Conservation (phyloP, 352 stramenopile species). For the Globisporangium uncinulatum region DNA sequence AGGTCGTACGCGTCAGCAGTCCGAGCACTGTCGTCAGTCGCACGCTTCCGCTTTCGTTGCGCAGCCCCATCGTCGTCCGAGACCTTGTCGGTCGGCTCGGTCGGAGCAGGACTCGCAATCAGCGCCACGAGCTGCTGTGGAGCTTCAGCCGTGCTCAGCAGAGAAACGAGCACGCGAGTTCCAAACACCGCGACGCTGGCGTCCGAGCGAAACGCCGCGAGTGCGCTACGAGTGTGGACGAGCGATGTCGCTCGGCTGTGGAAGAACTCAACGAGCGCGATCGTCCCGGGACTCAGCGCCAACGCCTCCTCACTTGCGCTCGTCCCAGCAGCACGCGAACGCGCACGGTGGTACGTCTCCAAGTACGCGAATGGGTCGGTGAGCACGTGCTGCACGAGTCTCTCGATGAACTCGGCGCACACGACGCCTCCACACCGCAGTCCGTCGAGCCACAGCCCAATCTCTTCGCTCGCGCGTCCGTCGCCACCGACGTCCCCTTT, state of each 20-base stretch:
- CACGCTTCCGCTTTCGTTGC: constrained; percentile 19
- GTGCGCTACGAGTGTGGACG: not conserved
- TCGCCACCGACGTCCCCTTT: not conserved
- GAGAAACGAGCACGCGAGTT: constrained; percentile 31
- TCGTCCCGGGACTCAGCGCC: constrained; percentile 35
- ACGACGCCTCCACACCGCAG: constrained; percentile 27
- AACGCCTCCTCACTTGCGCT: constrained; percentile 5
- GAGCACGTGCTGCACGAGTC: constrained; percentile 34
- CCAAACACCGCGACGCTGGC: constrained; percentile 27
- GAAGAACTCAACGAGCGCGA: constrained; percentile 48
- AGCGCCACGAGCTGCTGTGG: constrained; percentile 34
- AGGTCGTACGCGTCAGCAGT: constrained; percentile 28
- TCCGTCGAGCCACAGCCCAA: constrained; percentile 61
- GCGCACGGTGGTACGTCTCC: constrained; percentile 19
- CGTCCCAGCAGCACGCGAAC: constrained; percentile 3
- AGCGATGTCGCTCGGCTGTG: constrained; percentile 9
- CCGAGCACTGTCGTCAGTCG: not conserved
- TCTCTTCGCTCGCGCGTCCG: constrained; percentile 40
- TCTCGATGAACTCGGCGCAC: constrained; percentile 43
- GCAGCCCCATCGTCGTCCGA: constrained; percentile 1
- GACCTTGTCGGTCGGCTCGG: not conserved
- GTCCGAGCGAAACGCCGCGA: constrained; percentile 22
- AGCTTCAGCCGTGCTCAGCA: constrained; percentile 25
- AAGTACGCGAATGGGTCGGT: constrained; percentile 47
- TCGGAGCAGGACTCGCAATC: constrained; percentile 18